Evolutionary conservation across 306 rosid genomes (phyloP), one percentile per base, ranked within the genome.

Genomic region (Mucuna pruriens): DNA sequence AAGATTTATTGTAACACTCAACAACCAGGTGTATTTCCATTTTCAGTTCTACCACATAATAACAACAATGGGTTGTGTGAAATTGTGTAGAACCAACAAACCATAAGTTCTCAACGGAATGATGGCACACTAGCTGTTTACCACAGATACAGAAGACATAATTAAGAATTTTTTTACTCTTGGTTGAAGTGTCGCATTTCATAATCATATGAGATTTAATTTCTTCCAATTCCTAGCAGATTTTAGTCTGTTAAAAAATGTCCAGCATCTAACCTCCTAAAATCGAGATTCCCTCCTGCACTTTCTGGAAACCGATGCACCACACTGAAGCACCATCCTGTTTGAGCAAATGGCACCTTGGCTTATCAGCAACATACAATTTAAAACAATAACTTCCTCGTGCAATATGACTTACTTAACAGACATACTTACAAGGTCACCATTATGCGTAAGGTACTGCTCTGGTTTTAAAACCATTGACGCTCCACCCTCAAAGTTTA

Each of bases 381-480:
- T 51, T 68, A 57, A 74, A 84, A 85, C 23, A 80, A 71, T 36
- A 76, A 64, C 81, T 71, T 65, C 64, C 58, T 63, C 57, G 6
- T 19, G 49, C 8, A 79, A 71, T 34, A 58, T 65, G 17, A 70
- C 44, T 40, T 68, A 74, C 45, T 33, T 64, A 22, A 61, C 69
- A 36, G 80, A 83, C 68, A 71, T 58, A 77, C 96, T 87, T 85
- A 93, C 99, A 77, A 76, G 23, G 66, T 85, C 85, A 74, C 92
- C 88, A 49, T 44, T 65, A 81, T 63, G 92, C 67, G 86, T 48
- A 86, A 95, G 98, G 89, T 95, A 95, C 69, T 95, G 91, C 86
- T 88, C 92, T 33, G 99, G 98, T 84, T 90, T 95, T 85, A 95
- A 88, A 82, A 91, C 87, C 96, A 95, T 95, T 4, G 97, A 86